phyloP scores from a whole-genome alignment of 805 yeast species.

The Helenozyma rhizophorensis region DNA sequence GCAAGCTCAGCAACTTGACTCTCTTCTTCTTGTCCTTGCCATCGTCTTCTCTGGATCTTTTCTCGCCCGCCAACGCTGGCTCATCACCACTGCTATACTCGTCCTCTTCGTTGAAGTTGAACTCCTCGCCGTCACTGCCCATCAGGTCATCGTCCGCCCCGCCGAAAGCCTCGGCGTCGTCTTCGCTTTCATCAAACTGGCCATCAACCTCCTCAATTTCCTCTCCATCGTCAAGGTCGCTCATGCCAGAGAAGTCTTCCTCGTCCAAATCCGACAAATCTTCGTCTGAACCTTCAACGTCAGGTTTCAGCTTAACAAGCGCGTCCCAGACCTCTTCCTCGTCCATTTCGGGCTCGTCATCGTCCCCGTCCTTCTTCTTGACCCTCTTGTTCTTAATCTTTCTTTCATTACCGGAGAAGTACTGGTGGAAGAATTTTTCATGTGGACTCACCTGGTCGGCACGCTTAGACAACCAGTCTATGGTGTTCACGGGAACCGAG shows the following conservation, averaged over 20 bases:
- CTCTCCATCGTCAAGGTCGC: constrained; percentile 25
- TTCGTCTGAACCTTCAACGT: constrained; percentile 44
- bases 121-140: constrained; percentile 17
- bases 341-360: constrained; percentile 41
- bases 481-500: constrained; percentile 74
- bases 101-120: constrained; percentile 13
- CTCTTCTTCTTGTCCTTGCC: constrained; percentile 40
- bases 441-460: constrained; percentile 73
- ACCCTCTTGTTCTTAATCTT: constrained; percentile 23
- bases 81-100: constrained; percentile 5
- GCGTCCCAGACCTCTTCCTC: constrained; percentile 84
- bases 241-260: constrained; percentile 36
- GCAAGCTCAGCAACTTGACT: constrained; percentile 61
- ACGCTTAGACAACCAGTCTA: constrained; percentile 73
- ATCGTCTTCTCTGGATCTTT: constrained; percentile 29
- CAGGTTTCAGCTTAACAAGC: constrained; percentile 69
- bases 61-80: constrained; percentile 20
- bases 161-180: constrained; percentile 2
- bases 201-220: constrained; percentile 24
- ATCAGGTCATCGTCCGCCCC: constrained; percentile 1
- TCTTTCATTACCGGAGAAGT: constrained; percentile 60
- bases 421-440: constrained; percentile 83
- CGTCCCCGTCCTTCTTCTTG: constrained; percentile 22
- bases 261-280: constrained; percentile 40
- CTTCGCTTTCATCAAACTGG: constrained; percentile 18